Evolutionary conservation across 176 grass and related monocot genomes (phyloP), one percentile per base, ranked within the genome.

Genomic region (Oryza brachyantha): DNA sequence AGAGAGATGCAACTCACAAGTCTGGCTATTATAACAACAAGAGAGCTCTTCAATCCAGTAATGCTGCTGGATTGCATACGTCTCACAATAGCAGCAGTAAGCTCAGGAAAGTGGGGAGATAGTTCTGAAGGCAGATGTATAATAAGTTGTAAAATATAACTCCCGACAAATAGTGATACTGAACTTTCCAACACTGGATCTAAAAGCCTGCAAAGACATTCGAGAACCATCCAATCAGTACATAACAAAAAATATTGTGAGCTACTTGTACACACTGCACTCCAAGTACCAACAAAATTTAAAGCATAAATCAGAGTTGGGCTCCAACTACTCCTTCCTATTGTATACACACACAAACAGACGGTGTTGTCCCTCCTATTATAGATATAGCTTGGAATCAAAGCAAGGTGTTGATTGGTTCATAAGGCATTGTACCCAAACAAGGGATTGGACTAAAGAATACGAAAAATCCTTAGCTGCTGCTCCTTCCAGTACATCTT

Each of bases 21-120:
- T 90, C 90, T 92, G 57, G 95, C 90, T 75, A 98, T 89, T 83
- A 94, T 98, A 77, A 98, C 84, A 90, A 98, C 86, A 74, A 98
- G 75, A 11, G 95, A 94, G 80, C 90, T 83, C 78, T 94, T 94
- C 77, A 98, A 82, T 66, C 85, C 89, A 59, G 86, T 59, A 55
- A 98, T 93, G 91, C 87, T 79, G 70, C 92, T 88, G 28, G 90
- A 92, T 75, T 94, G 92, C 87, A 98, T 86, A 50, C 95, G 91
- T 62, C 89, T 90, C 55, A 94, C 92, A 75, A 94, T 84, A 83
- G 95, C 92, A 91, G 81, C 89, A 46, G 93, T 77, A 14, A 98
- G 89, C 57, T 94, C 92, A 7, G 65, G 90, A 80, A 93, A 85
- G 74, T 98, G 83, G 29, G 87, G 81, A 75, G 95, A 98, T 61